phyloP scores from a whole-genome alignment of 106 monocot species.

The Dendrobium chrysotoxum region DNA sequence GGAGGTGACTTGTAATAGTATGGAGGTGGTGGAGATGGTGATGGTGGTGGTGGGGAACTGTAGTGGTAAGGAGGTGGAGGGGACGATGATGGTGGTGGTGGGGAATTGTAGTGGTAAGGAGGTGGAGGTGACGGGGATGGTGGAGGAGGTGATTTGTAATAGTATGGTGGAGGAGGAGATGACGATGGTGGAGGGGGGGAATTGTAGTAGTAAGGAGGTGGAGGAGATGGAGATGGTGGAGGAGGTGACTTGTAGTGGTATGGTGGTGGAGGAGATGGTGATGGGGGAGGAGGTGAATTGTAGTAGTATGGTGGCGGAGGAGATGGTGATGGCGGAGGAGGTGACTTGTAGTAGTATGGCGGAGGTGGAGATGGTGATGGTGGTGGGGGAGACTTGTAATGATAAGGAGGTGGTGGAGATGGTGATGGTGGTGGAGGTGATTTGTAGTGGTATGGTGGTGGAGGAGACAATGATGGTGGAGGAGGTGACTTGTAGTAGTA shows the following conservation, averaged over 20 bases:
- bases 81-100: background rate
- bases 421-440: background rate
- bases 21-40: background rate
- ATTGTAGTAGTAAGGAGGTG: background rate
- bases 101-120: background rate
- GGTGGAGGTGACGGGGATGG: background rate
- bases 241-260: background rate
- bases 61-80: background rate
- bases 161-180: background rate
- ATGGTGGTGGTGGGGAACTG: background rate
- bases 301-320: background rate
- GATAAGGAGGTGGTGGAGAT: no score
- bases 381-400: no score
- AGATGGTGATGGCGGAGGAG: background rate
- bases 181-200: background rate
- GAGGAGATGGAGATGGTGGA: background rate
- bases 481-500: conserved; percentile 1
- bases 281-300: background rate
- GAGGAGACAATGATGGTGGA: background rate
- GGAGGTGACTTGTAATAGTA: conserved; percentile 1
- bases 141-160: background rate
- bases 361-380: no score
- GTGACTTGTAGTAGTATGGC: background rate
- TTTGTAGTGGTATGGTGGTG: no score
- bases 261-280: background rate